Percentiles rank a stretch among this genome's conserved stretches.
These are phyloP conservation scores for Penicillium psychrosexuale DNA, from an alignment of 2,329 filamentous ascomycete genomes.

Conservation along the genomic window DNA sequence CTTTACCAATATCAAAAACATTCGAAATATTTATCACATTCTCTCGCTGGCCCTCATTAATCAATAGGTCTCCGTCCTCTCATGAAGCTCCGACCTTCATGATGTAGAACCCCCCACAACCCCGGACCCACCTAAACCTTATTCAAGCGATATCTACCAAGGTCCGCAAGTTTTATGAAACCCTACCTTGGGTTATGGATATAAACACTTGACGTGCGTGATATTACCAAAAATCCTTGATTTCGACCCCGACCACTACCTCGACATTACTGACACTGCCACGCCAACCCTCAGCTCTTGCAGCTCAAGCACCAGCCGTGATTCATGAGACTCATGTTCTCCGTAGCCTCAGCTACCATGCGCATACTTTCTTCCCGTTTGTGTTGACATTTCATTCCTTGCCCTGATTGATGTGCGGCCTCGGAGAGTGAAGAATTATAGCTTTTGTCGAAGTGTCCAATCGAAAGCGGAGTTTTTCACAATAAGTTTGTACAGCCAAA, in stretches of 20 bases:
- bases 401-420: too few species aligned
- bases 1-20: conserved; percentile 14
- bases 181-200: background rate
- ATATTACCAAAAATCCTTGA: background rate
- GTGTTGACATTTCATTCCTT: too few species aligned
- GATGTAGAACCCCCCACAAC: background rate
- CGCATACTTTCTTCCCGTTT: too few species aligned
- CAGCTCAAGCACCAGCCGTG: background rate
- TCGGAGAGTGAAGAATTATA: too few species aligned
- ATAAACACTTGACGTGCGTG: too few species aligned
- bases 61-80: background rate
- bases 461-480: too few species aligned
- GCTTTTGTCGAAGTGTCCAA: too few species aligned
- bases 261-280: background rate
- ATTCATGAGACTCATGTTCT: background rate
- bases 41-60: background rate
- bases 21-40: conserved; percentile 5
- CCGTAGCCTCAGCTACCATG: too few species aligned
- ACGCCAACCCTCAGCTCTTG: background rate
- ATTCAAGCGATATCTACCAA: background rate
- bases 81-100: background rate
- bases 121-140: background rate
- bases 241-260: background rate
- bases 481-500: too few species aligned
- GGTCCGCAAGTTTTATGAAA: background rate